Conservation (phyloP, 768 basidiomycete genomes). For the Kondoa subrosea region DNA sequence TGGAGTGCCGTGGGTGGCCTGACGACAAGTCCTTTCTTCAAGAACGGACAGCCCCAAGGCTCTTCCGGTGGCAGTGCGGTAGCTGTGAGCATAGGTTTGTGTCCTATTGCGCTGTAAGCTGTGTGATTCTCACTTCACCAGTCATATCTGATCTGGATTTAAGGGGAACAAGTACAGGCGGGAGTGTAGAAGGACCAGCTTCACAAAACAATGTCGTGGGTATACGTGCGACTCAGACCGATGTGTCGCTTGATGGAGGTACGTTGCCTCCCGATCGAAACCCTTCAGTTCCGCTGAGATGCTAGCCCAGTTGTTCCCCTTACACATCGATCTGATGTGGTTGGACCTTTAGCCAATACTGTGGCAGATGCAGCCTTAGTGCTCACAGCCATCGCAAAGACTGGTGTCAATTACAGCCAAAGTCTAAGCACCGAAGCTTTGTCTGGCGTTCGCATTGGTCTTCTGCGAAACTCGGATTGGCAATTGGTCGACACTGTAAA, state of each 20-base stretch:
- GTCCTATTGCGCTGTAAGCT: conserved; percentile 39
- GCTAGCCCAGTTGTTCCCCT: conserved; percentile 42
- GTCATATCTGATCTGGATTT: background rate
- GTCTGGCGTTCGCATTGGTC: background rate
- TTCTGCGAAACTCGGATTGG: background rate
- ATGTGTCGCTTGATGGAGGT: conserved; percentile 43
- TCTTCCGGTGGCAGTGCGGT: conserved; percentile 1
- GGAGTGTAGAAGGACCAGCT: conserved; percentile 29
- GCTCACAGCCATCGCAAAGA: conserved; percentile 43
- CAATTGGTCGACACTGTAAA: background rate
- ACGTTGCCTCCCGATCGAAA: background rate
- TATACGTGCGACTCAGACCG: conserved; percentile 46
- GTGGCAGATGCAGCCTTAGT: conserved; percentile 44
- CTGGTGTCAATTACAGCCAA: background rate
- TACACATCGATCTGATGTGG: background rate
- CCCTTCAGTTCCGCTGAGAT: conserved; percentile 42
- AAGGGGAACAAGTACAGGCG: conserved; percentile 37
- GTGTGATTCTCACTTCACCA: conserved; percentile 24
- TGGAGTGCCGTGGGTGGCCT: background rate
- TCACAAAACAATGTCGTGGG: conserved; percentile 44
- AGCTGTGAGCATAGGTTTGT: conserved; percentile 26
- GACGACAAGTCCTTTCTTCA: background rate
- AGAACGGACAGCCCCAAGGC: conserved; percentile 5
- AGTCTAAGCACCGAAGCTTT: background rate
- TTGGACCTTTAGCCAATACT: conserved; percentile 43